Conservation (phyloP, 371 early-diverging fungal genomes). For the Dichotomocladium elegans region DNA sequence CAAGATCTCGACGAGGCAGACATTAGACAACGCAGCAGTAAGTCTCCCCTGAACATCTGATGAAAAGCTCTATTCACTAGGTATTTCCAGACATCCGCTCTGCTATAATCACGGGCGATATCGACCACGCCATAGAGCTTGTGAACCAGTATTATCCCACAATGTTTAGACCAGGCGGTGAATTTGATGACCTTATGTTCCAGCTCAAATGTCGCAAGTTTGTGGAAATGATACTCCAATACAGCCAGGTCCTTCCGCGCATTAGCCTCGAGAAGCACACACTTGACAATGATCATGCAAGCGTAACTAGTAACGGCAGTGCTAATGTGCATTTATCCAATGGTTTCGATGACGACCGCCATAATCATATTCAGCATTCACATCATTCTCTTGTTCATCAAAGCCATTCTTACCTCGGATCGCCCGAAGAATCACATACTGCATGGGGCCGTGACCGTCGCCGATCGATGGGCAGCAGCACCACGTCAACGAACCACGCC, state of each 20-base stretch:
- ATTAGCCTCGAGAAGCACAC: background rate
- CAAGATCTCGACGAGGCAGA: conserved; percentile 18
- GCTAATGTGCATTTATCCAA: background rate
- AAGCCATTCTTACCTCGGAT: background rate
- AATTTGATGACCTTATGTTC: conserved; percentile 50
- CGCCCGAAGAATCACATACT: background rate
- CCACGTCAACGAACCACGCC: background rate
- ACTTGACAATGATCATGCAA: conserved; percentile 6
- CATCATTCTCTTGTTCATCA: background rate
- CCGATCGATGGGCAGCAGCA: conserved; percentile 2
- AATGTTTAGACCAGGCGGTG: conserved; percentile 39
- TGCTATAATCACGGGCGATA: conserved; percentile 63
- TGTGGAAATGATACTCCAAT: conserved; percentile 68
- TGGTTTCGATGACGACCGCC: conserved; percentile 2
- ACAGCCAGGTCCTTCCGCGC: conserved; percentile 2
- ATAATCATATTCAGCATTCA: background rate
- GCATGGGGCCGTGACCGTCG: background rate
- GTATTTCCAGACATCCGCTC: conserved; percentile 52
- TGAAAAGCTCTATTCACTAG: background rate
- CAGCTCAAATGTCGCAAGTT: conserved; percentile 80
- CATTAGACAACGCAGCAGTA: conserved; percentile 27
- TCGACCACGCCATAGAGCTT: conserved; percentile 65
- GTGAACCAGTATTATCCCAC: conserved; percentile 59
- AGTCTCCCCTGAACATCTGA: background rate
- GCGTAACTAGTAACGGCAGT: conserved; percentile 1